phyloP scores from a whole-genome alignment of 1,139 yeast species.

The Saccharomyces hybrid region DNA sequence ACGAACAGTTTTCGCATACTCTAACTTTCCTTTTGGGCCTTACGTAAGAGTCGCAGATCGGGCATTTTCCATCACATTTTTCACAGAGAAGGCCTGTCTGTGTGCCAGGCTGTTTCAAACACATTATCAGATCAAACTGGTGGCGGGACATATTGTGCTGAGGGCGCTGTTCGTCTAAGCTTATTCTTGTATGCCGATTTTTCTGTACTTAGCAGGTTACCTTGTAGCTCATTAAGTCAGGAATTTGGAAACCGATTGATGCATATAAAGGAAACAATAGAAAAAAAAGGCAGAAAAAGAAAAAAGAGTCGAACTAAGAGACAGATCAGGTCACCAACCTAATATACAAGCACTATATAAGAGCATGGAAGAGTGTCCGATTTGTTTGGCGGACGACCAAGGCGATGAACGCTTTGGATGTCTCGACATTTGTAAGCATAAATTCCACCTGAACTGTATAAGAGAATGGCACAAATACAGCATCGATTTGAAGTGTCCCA shows the following conservation, averaged over 20 bases:
- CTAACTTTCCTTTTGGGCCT: constrained; percentile 63
- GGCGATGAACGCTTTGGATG: constrained; percentile 17
- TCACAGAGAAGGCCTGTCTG: constrained; percentile 64
- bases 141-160: constrained; percentile 82
- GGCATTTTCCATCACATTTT: constrained; percentile 88
- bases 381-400: constrained; percentile 23
- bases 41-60: constrained; percentile 81
- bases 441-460: constrained; percentile 26
- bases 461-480: constrained; percentile 27
- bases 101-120: constrained; percentile 82
- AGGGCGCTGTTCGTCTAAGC: background rate
- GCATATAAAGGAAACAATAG: background rate
- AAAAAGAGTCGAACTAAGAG: background rate
- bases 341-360: background rate
- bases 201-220: background rate
- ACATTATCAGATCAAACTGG: constrained; percentile 78
- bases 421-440: constrained; percentile 25
- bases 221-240: background rate
- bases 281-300: background rate
- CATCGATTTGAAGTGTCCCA: constrained; percentile 24
- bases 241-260: background rate
- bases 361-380: constrained; percentile 32
- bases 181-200: background rate
- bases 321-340: constrained; percentile 3
- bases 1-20: constrained; percentile 79